Percentiles rank a stretch among this genome's conserved stretches.
These are phyloP conservation scores for Cercospora beticola DNA, from an alignment of 2,329 filamentous ascomycete genomes.

Conservation along the genomic window DNA sequence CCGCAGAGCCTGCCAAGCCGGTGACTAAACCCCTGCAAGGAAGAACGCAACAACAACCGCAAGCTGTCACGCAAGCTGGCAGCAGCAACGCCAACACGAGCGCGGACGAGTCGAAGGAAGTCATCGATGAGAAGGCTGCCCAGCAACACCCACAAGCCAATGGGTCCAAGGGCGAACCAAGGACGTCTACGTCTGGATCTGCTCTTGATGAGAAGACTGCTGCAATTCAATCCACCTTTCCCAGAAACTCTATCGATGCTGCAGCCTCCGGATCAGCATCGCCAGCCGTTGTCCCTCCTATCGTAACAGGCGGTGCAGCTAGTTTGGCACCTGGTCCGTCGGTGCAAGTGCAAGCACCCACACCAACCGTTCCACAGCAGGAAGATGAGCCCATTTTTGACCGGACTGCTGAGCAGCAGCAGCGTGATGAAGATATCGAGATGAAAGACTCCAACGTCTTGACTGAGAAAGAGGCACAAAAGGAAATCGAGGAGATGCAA, in stretches of 20 bases:
- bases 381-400: slow-evolving; percentile 47
- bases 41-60: slow-evolving; percentile 43
- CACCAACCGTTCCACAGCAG: slow-evolving; percentile 44
- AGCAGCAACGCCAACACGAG: slow-evolving; percentile 45
- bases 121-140: slow-evolving; percentile 46
- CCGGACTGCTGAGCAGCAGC: slow-evolving; percentile 50
- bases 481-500: slow-evolving; percentile 26
- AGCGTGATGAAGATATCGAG: slow-evolving; percentile 57
- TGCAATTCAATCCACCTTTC: slow-evolving; percentile 14
- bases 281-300: slow-evolving; percentile 1
- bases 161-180: slow-evolving; percentile 17
- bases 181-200: slow-evolving; percentile 19
- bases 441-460: slow-evolving; percentile 57
- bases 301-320: slow-evolving; percentile 4
- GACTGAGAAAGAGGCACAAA: slow-evolving; percentile 50
- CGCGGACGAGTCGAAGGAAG: slow-evolving; percentile 46
- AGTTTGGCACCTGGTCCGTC: slow-evolving; percentile 36
- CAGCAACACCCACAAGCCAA: slow-evolving; percentile 17
- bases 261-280: background rate
- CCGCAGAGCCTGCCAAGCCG: slow-evolving; percentile 49
- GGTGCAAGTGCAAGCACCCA: slow-evolving; percentile 45
- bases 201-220: slow-evolving; percentile 23
- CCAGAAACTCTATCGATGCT: background rate
- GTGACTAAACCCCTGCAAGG: slow-evolving; percentile 40
- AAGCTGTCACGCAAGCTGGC: slow-evolving; percentile 50